Conservation (phyloP, 2,329 filamentous ascomycete species). For the Paraphoma chrysanthemicola region DNA sequence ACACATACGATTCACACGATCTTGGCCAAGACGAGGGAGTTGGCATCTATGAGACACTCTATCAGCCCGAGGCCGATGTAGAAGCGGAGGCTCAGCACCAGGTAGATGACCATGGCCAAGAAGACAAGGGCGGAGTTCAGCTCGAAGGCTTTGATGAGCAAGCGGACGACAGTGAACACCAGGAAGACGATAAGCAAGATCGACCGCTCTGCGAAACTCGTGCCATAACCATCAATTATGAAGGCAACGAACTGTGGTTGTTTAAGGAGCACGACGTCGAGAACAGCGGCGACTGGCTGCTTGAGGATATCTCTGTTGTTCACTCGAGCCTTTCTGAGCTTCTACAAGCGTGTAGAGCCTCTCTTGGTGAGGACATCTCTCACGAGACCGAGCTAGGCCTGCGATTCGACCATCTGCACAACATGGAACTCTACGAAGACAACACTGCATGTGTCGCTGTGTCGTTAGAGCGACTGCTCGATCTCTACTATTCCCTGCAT, state of each 20-base stretch:
- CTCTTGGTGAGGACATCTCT: slow-evolving; percentile 62
- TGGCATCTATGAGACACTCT: not conserved
- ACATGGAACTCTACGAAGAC: slow-evolving; percentile 41
- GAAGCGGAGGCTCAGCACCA: not conserved
- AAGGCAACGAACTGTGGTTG: slow-evolving; percentile 38
- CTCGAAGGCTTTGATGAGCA: slow-evolving; percentile 15
- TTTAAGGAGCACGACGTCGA: slow-evolving; percentile 41
- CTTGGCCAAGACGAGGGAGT: not conserved
- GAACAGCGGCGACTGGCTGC: slow-evolving; percentile 38
- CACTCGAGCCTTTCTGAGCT: slow-evolving; percentile 56
- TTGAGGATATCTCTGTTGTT: slow-evolving; percentile 32
- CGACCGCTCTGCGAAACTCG: slow-evolving; percentile 17
- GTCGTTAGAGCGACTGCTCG: slow-evolving; percentile 59
- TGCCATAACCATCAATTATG: slow-evolving; percentile 38
- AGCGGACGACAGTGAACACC: slow-evolving; percentile 9
- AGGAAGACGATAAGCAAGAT: slow-evolving; percentile 9
- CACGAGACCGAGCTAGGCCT: slow-evolving; percentile 60
- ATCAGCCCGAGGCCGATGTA: not conserved
- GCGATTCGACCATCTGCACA: slow-evolving; percentile 48
- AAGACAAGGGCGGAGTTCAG: slow-evolving; percentile 19
- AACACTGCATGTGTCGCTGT: slow-evolving; percentile 38
- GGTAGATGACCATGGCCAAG: slow-evolving; percentile 6
- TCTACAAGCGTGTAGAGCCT: slow-evolving; percentile 62
- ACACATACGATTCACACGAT: not conserved
- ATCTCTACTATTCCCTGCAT: slow-evolving; percentile 65